Conservation (phyloP, 2,329 filamentous ascomycete species). For the Venturia pyrina region DNA sequence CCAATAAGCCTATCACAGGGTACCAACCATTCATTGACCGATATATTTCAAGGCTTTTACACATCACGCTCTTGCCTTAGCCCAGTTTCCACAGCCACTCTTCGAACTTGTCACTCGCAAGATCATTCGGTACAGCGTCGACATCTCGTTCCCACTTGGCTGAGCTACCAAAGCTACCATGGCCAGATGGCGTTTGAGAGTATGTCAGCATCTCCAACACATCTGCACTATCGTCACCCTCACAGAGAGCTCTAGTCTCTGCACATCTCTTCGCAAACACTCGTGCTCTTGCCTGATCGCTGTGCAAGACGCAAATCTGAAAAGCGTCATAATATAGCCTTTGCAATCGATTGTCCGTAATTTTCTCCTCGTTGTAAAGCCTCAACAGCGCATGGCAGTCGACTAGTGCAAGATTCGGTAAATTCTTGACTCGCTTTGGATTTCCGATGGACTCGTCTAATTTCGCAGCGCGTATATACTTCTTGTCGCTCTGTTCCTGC, state of each 20-base stretch:
- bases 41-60: not conserved
- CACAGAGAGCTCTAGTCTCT: slow-evolving; percentile 26
- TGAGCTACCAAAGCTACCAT: slow-evolving; percentile 15
- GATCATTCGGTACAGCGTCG: slow-evolving; percentile 14
- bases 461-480: slow-evolving; percentile 20
- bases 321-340: slow-evolving; percentile 35
- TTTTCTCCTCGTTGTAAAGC: slow-evolving; percentile 22
- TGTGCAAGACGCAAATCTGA: slow-evolving; percentile 32
- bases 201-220: slow-evolving; percentile 19
- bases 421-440: slow-evolving; percentile 16
- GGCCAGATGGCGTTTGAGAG: slow-evolving; percentile 13
- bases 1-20: not conserved
- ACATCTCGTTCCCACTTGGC: slow-evolving; percentile 14
- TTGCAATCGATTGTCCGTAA: slow-evolving; percentile 18
- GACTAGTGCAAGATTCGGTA: slow-evolving; percentile 22
- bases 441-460: slow-evolving; percentile 25
- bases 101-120: slow-evolving; percentile 15
- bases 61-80: not conserved
- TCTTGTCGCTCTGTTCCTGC: slow-evolving; percentile 22
- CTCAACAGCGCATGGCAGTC: slow-evolving; percentile 21
- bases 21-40: not conserved
- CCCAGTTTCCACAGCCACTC: slow-evolving; percentile 13
- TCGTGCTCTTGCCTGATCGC: slow-evolving; percentile 34
- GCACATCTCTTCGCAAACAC: slow-evolving; percentile 34
- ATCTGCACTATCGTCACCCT: slow-evolving; percentile 31